Conservation (phyloP, 1,139 yeast genomes). For the Suhomyces atakaporum region DNA sequence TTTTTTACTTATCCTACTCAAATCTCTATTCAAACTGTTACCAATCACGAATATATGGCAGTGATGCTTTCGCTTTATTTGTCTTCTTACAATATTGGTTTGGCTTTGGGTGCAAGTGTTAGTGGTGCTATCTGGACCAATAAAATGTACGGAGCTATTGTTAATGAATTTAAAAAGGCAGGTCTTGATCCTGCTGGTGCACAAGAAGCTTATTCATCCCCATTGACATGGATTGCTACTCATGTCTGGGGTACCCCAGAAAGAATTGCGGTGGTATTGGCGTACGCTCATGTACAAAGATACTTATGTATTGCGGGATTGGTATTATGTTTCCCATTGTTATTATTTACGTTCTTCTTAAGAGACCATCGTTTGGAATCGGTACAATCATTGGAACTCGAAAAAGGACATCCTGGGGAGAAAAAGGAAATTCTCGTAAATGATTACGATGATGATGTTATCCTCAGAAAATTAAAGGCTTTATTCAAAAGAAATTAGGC, state of each 20-base stretch:
- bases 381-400: slow-evolving; percentile 39
- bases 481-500: slow-evolving; percentile 10
- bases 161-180: slow-evolving; percentile 15
- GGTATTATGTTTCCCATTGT: slow-evolving; percentile 54
- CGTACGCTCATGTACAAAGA: slow-evolving; percentile 63
- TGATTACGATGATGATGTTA: slow-evolving; percentile 37
- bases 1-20: slow-evolving; percentile 69
- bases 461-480: slow-evolving; percentile 11
- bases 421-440: slow-evolving; percentile 39
- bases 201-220: slow-evolving; percentile 52
- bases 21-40: slow-evolving; percentile 62
- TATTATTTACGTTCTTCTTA: slow-evolving; percentile 49
- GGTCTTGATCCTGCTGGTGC: slow-evolving; percentile 34
- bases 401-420: slow-evolving; percentile 13
- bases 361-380: slow-evolving; percentile 54
- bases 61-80: slow-evolving; percentile 57
- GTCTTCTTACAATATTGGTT: slow-evolving; percentile 59
- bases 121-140: slow-evolving; percentile 71
- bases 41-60: slow-evolving; percentile 68
- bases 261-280: slow-evolving; percentile 55
- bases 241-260: slow-evolving; percentile 64
- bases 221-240: slow-evolving; percentile 46
- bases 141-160: slow-evolving; percentile 36
- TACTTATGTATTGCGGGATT: slow-evolving; percentile 56
- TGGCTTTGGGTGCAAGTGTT: slow-evolving; percentile 56